Base-by-base conservation (phyloP, 169 alveolate genomes). In the Plasmodium yoelii region DNA sequence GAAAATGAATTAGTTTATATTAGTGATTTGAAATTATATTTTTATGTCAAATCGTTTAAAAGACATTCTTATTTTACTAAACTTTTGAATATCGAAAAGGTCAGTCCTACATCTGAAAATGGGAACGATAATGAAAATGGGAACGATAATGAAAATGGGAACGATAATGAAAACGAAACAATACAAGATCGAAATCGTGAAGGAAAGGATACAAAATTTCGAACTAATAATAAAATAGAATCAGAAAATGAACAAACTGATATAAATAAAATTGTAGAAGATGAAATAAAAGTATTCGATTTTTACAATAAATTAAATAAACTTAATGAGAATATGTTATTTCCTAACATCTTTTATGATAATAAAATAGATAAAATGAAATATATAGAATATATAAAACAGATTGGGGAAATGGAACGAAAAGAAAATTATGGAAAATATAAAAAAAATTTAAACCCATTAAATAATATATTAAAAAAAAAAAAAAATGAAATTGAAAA, bases 11-110 rank as follows among this genome's bases (percentile, higher is more conserved):
- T 86, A 1, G 87, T 70, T 5, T 64, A 86, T 22, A 63, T 53
- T 18, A 86, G 91, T 22, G 91, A 86, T 26, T 64, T 86, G 12
- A 86, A 63, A 13, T 65, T 86, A 15, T 86, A 69, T 44, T 51
- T 86, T 22, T 86, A 69, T 28, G 59, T 86, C 18, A 86, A 86
- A 26, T 68, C 91, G 0, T 86, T 49, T 28, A 86, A 86, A 44
- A 46, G 91, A 10, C 91, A 86, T 63, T 9, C 87, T 0, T 86
- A 86, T 72, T 86, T 70, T 70, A 70, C 44, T 46, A 69, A 73
- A 42, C 19, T 68, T 18, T 65, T 86, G 18, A 39, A 65, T 19
- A 71, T 71, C 12, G 91, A 70, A 22, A 86, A 60, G 42, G 80
- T 12, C 4, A 24, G 65, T 57, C 5, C 13, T 8, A 57, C 13